A percentile compares a stretch with the other conserved stretches of the same genome.
These are phyloP conservation scores for Gyromitra esculenta DNA, from an alignment of 2,329 filamentous ascomycete species.

Conservation along the genomic window DNA sequence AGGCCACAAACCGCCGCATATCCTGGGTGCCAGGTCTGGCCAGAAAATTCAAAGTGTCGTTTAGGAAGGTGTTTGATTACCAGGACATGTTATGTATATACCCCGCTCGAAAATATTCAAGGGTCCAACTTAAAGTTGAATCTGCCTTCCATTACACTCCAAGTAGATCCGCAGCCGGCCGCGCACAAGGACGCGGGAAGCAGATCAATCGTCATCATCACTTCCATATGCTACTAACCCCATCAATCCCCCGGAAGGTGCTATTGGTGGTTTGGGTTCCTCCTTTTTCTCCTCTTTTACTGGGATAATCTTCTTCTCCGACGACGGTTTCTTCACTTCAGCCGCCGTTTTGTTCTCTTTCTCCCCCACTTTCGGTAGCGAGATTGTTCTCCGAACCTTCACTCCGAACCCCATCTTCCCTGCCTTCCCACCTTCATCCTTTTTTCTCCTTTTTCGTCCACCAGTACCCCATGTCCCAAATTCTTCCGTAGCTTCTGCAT, in stretches of 20 bases:
- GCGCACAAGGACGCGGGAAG: background rate
- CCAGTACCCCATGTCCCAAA: constrained; percentile 59
- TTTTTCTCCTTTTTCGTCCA: constrained; percentile 54
- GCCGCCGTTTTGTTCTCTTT: constrained; percentile 41
- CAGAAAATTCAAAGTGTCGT: background rate
- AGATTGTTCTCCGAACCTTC: constrained; percentile 56
- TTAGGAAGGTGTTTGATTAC: background rate
- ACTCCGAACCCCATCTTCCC: constrained; percentile 57
- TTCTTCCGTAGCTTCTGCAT: constrained; percentile 54
- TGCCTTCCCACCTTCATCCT: constrained; percentile 35
- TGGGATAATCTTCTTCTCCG: constrained; percentile 58
- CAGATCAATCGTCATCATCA: constrained; percentile 44
- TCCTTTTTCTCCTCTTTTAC: constrained; percentile 60
- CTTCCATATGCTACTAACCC: constrained; percentile 53
- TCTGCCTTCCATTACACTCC: constrained; percentile 1
- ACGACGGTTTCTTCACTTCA: constrained; percentile 33
- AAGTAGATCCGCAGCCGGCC: background rate
- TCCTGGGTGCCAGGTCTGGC: background rate
- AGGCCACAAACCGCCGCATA: too few species aligned
- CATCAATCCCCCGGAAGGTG: constrained; percentile 10
- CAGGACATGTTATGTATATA: background rate
- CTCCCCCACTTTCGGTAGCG: constrained; percentile 19
- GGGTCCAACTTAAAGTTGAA: background rate
- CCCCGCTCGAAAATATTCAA: background rate
- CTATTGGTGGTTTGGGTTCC: constrained; percentile 53